These are phyloP conservation scores for Colletotrichum sp. DNA, from an alignment of 2,329 filamentous ascomycete species.

Conservation along the genomic window DNA sequence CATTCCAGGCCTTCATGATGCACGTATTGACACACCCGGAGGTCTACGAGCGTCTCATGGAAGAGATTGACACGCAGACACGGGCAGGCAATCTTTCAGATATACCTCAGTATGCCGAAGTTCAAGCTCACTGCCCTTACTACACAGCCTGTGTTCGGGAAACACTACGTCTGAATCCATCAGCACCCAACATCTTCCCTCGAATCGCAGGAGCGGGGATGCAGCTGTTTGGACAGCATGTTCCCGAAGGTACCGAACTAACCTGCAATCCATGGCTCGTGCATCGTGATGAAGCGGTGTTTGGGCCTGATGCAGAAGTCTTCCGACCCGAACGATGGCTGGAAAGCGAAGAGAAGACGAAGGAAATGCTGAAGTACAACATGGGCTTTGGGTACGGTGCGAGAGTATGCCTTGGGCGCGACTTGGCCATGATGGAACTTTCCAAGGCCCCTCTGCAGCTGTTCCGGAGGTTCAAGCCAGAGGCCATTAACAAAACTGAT, in stretches of 20 bases:
- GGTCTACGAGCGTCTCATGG: slow-evolving; percentile 51
- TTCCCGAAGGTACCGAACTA: slow-evolving; percentile 45
- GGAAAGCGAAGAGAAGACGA: slow-evolving; percentile 39
- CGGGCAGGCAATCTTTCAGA: slow-evolving; percentile 34
- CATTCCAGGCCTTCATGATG: slow-evolving; percentile 52
- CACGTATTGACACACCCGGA: slow-evolving; percentile 42
- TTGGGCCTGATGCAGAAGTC: slow-evolving; percentile 43
- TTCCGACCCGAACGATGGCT: slow-evolving; percentile 58
- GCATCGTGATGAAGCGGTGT: slow-evolving; percentile 47
- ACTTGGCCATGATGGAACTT: slow-evolving; percentile 59
- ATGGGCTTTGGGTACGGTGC: slow-evolving; percentile 57
- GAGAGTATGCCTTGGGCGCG: slow-evolving; percentile 51
- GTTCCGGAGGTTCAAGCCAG: slow-evolving; percentile 41
- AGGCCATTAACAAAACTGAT: slow-evolving; percentile 30
- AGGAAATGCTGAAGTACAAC: slow-evolving; percentile 50
- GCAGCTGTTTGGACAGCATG: slow-evolving; percentile 33
- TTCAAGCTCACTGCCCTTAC: slow-evolving; percentile 46
- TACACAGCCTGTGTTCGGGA: slow-evolving; percentile 57
- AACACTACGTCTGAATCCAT: slow-evolving; percentile 53
- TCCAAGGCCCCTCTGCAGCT: slow-evolving; percentile 51
- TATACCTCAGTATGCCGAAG: slow-evolving; percentile 46
- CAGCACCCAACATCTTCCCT: slow-evolving; percentile 56
- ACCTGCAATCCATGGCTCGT: slow-evolving; percentile 37
- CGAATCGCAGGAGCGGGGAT: slow-evolving; percentile 40
- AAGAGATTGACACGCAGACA: slow-evolving; percentile 46